Conservation (phyloP, 2,329 filamentous ascomycete genomes). For the Alternaria postmessia region DNA sequence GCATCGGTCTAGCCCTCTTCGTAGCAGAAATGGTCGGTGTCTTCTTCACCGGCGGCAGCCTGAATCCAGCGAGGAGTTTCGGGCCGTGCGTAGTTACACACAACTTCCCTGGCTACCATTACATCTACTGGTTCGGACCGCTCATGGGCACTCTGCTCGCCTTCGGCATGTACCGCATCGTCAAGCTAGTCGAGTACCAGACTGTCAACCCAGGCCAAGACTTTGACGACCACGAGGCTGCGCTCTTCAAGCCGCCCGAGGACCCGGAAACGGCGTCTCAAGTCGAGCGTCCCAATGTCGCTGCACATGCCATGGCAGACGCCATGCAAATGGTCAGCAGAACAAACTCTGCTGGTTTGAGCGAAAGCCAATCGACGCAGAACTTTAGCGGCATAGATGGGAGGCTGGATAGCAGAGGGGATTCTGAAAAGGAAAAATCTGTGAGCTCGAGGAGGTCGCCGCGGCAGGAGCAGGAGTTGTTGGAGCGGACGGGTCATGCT, state of each 20-base stretch:
- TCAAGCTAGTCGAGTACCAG: constrained; percentile 53
- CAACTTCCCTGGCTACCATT: constrained; percentile 52
- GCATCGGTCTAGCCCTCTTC: constrained; percentile 76
- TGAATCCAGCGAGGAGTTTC: constrained; percentile 54
- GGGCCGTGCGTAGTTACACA: constrained; percentile 52
- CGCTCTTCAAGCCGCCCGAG: constrained; percentile 40
- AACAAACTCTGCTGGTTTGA: neutral
- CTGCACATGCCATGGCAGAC: constrained; percentile 30
- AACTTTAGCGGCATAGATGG: constrained; percentile 19
- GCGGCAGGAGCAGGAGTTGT: neutral
- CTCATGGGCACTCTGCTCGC: constrained; percentile 49
- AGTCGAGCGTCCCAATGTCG: constrained; percentile 44
- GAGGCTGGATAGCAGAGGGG: neutral
- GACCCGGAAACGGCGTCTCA: constrained; percentile 35
- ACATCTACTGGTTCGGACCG: constrained; percentile 55
- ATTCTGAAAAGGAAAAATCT: neutral
- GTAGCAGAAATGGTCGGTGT: constrained; percentile 62
- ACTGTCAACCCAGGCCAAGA: constrained; percentile 54
- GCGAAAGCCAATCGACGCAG: neutral
- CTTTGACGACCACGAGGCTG: constrained; percentile 50
- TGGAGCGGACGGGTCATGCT: neutral
- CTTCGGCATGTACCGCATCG: constrained; percentile 50
- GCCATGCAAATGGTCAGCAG: constrained; percentile 17
- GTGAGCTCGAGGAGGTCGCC: neutral
- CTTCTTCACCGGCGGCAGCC: constrained; percentile 54